These are phyloP conservation scores for Agapanthus africanus DNA, from an alignment of 106 monocot genomes.

Conservation along the genomic window DNA sequence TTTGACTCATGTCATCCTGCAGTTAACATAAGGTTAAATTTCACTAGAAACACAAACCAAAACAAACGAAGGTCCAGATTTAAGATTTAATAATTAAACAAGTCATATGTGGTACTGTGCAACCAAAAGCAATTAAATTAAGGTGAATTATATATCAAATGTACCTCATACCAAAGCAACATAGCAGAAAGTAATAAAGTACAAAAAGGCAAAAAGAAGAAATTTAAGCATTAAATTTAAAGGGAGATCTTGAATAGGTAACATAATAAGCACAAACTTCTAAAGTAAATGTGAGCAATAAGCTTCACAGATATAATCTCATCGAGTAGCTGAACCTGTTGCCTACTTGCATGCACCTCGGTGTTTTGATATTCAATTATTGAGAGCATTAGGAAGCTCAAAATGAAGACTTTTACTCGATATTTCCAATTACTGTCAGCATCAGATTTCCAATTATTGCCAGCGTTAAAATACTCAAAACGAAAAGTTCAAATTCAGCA, in stretches of 20 bases:
- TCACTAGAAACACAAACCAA: background rate
- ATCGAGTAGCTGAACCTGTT: background rate
- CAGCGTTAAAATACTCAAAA: no score
- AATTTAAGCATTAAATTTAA: background rate
- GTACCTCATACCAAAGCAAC: no score
- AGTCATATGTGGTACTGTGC: background rate
- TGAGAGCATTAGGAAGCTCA: background rate
- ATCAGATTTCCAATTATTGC: no score
- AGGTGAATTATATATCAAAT: background rate
- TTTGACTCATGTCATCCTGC: slow-evolving; percentile 51
- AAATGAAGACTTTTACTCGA: background rate
- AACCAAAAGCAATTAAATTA: background rate
- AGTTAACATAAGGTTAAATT: no score
- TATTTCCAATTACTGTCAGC: no score
- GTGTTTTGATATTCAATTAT: background rate
- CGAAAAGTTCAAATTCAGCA: no score
- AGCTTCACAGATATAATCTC: background rate
- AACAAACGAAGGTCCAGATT: background rate
- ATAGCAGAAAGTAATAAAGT: background rate
- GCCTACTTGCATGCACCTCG: background rate
- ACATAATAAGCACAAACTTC: background rate
- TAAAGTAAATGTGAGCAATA: background rate
- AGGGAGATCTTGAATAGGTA: background rate
- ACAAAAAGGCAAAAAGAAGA: background rate
- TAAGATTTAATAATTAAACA: background rate